These are phyloP conservation scores for Colletotrichum sansevieriae DNA, from an alignment of 2,329 filamentous ascomycete genomes.

Conservation along the genomic window DNA sequence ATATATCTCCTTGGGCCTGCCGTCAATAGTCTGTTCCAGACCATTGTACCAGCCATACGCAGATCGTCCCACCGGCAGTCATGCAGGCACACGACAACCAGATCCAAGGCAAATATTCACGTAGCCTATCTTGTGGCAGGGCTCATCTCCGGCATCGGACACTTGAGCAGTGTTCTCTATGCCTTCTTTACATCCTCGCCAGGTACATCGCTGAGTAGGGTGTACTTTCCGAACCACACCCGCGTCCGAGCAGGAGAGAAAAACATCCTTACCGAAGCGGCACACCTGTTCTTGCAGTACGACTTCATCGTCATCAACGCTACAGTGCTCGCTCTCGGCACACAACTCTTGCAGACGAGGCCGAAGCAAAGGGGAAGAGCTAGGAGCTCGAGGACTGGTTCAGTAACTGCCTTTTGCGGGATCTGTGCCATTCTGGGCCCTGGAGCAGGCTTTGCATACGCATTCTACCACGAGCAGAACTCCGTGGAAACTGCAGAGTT, in stretches of 20 bases:
- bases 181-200: not conserved
- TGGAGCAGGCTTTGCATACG: slow-evolving; percentile 2
- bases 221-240: slow-evolving; percentile 6
- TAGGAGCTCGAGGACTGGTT: not conserved
- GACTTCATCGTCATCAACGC: slow-evolving; percentile 5
- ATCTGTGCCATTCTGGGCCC: slow-evolving; percentile 1
- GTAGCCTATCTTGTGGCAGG: too few relatives aligned
- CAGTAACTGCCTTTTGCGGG: not conserved
- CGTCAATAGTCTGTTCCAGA: not conserved
- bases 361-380: not conserved
- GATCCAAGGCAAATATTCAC: too few relatives aligned
- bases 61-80: too few relatives aligned
- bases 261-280: not conserved
- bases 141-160: not conserved
- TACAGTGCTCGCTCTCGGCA: slow-evolving; percentile 1
- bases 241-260: not conserved
- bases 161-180: slow-evolving; percentile 6
- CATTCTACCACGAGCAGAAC: not conserved
- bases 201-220: not conserved
- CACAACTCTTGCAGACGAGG: not conserved
- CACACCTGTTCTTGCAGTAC: slow-evolving; percentile 3
- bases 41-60: too few relatives aligned
- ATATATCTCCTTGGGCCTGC: slow-evolving; percentile 7
- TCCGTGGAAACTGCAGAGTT: too few relatives aligned
- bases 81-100: too few relatives aligned